These are phyloP conservation scores for Thuja plicata DNA, from an alignment of 83 land plant species.

Conservation along the genomic window DNA sequence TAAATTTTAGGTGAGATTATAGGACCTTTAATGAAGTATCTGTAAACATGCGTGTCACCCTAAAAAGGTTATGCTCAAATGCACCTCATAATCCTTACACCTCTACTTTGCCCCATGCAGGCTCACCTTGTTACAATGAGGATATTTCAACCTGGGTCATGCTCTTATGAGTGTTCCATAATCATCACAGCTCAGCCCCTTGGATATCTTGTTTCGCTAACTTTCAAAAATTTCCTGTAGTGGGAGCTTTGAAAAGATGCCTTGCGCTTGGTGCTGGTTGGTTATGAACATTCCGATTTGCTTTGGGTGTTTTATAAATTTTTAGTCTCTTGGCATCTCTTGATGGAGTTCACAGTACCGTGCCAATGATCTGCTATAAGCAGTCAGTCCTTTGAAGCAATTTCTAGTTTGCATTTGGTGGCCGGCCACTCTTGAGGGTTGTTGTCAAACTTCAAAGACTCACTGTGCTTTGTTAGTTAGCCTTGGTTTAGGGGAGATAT, in stretches of 20 bases:
- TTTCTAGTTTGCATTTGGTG: neutral
- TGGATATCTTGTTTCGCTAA: neutral
- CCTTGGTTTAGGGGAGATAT: neutral
- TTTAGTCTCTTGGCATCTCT: neutral
- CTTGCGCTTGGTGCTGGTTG: neutral
- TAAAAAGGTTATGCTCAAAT: neutral
- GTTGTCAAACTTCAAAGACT: neutral
- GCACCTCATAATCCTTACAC: neutral
- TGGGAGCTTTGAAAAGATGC: neutral
- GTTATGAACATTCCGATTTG: neutral
- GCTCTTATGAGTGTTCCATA: neutral
- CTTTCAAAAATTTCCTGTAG: neutral
- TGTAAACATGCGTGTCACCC: neutral
- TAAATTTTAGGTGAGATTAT: neutral
- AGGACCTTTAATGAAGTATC: neutral
- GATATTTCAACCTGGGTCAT: neutral
- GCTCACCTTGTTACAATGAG: neutral
- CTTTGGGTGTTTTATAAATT: neutral
- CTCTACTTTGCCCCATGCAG: neutral
- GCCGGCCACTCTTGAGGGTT: neutral
- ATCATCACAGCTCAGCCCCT: neutral
- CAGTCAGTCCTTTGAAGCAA: neutral
- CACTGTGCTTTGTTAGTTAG: neutral
- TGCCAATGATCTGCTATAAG: neutral
- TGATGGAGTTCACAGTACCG: neutral